Base-by-base conservation (phyloP, 768 basidiomycete species). In the Podaxis sp. region DNA sequence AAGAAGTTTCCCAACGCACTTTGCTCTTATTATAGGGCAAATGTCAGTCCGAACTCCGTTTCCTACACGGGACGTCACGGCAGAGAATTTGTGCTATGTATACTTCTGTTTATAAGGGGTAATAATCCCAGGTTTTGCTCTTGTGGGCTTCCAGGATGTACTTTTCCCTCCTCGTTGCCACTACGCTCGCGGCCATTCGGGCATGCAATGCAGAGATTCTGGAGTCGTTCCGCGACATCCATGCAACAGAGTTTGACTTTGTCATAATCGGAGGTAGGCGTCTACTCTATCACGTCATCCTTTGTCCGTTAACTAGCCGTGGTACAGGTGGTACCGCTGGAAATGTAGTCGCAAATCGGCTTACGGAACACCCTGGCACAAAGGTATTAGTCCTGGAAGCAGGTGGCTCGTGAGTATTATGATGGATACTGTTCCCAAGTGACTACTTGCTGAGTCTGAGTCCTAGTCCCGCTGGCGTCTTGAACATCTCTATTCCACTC, bases 361-460 rank as follows among this genome's bases (percentile, higher is more conserved):
- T 87, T 2, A 81, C 80, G 4, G 87, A 87, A 68, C 72, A 84
- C 57, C 77, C 80, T 0, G 66, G 68, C 1, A 72, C 82, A 13
- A 74, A 75, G 1, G 85, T 87, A 0, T 72, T 85, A 9, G 67
- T 88, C 2, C 69, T 87, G 7, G 86, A 88, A 69, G 81, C 84
- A 0, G 86, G 86, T 1, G 70, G 74, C 61, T 87, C 85, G 88
- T 86, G 49, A 12, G 69, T 59, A 63, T 66, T 61, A 63, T 67
- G 26, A 33, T 42, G 36, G 11, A 38, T 13, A 39, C 36, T 19
- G n/a, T 42, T 9, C 26, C 28, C 8, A 9, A 39, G 13, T 64
- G 26, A 38, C 24, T n/a, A 9, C 13, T 22, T 30, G n/a, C 15
- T 36, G 33, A 49, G 54, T 28, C 40, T 39, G 15, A n/a, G 44